Conservation (phyloP, 2,329 filamentous ascomycete species). For the Whalleya microplaca region DNA sequence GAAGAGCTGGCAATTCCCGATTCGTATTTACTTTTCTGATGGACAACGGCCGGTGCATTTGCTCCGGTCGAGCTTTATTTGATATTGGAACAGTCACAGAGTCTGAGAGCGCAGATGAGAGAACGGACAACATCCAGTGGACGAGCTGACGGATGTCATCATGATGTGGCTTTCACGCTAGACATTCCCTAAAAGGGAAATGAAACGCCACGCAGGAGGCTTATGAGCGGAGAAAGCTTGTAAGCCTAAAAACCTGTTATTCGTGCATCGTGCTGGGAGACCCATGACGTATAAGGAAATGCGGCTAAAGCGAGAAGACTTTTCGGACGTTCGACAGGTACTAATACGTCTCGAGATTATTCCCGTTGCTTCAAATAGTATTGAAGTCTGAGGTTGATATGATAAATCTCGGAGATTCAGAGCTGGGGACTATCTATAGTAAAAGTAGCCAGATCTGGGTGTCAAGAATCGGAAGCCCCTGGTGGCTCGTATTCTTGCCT, state of each 20-base stretch:
- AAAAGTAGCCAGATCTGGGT: too few relatives aligned
- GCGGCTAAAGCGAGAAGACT: constrained; percentile 13
- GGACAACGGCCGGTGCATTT: constrained; percentile 16
- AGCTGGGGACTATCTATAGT: too few relatives aligned
- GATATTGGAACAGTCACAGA: too few relatives aligned
- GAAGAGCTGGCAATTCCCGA: constrained; percentile 1
- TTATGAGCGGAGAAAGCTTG: background rate
- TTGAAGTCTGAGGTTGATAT: too few relatives aligned
- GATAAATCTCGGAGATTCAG: too few relatives aligned
- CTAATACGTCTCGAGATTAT: constrained; percentile 1
- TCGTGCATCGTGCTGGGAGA: background rate
- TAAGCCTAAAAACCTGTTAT: constrained; percentile 9
- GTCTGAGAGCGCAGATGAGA: too few relatives aligned
- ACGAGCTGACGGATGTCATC: background rate
- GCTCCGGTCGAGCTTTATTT: constrained; percentile 7
- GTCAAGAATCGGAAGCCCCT: too few relatives aligned
- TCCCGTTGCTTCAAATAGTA: constrained; percentile 2
- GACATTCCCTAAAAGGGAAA: background rate
- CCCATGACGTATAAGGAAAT: constrained; percentile 21
- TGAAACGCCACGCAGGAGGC: background rate
- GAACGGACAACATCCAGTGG: too few relatives aligned
- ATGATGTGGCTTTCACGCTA: background rate
- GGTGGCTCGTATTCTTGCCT: too few relatives aligned
- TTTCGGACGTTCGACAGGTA: too few relatives aligned
- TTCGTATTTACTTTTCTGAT: constrained; percentile 2